Base-by-base conservation (phyloP, 768 basidiomycete genomes). In the Plicaturopsis crispa region DNA sequence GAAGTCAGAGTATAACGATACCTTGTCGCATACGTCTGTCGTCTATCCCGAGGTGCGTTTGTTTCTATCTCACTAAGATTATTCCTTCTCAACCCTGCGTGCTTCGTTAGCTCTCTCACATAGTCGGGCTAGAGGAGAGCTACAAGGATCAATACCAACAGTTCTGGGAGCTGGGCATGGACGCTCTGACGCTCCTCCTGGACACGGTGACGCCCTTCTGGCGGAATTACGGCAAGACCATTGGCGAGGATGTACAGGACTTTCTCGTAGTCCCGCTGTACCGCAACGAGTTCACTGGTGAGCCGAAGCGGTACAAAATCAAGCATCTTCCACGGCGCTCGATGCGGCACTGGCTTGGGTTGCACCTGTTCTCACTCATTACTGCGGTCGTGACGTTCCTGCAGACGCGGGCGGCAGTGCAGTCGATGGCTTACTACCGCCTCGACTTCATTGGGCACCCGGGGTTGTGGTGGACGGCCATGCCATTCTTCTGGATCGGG, bases 211-310 rank as follows among this genome's bases (percentile, higher is more conserved):
- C 84, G 1, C 85, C 85, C 0, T 74, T 88, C 51, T 87, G 85
- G 85, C 67, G 84, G 44, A 83, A 71, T 23, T 85, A 87, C 43
- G 85, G 85, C 37, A 85, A 82, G 50, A 73, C 75, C n/a, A 85
- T 88, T 36, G 81, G 83, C 22, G 75, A 84, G 51, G 85, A 88
- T 48, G 69, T 84, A 31, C 77, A 79, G 33, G 83, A 85, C 44
- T 87, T 87, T 52, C 73, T 87, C 42, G 83, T 88, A 48, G 77
- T 88, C 41, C 85, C 85, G 5, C 70, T 84, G 49, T 88, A 88
- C 45, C 75, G 85, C 23, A 84, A 88, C 53, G 85, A 87, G 52
- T 88, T 86, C 52, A 86, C 85, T 0, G 85, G 85, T 22, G 81
- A 84, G 61, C 35, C 75, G 24, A 80, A 81, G 48, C 68, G 76